A percentile compares a stretch with the other conserved stretches of the same genome.
phyloP scores from a whole-genome alignment of 768 basidiomycete species.

The Glaciozyma martinii region DNA sequence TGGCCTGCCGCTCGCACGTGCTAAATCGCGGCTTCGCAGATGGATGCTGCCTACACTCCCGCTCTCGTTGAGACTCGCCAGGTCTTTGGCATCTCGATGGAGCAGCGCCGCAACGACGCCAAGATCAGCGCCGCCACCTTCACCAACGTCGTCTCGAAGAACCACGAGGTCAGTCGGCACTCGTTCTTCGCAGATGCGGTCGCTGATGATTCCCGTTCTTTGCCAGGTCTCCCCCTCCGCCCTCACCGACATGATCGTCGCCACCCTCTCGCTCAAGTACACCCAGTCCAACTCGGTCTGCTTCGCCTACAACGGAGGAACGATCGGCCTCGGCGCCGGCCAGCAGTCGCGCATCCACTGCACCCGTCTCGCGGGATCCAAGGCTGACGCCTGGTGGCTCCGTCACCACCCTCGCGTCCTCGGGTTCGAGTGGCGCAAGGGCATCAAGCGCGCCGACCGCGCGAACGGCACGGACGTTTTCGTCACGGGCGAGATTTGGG shows the following conservation, averaged over 20 bases:
- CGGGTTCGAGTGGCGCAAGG: conserved; percentile 88
- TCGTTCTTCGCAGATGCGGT: background rate
- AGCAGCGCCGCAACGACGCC: conserved; percentile 81
- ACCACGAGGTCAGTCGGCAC: conserved; percentile 58
- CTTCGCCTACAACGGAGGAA: conserved; percentile 82
- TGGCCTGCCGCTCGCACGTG: background rate
- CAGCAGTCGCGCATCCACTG: conserved; percentile 99
- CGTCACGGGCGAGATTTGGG: conserved; percentile 64
- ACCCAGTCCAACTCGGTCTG: conserved; percentile 99
- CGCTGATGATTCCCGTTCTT: background rate
- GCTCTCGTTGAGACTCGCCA: conserved; percentile 79
- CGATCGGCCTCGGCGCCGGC: conserved; percentile 92
- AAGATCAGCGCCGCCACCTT: conserved; percentile 76
- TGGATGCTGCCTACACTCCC: conserved; percentile 76
- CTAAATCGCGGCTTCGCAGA: conserved; percentile 46
- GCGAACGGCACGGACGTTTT: conserved; percentile 97
- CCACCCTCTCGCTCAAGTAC: conserved; percentile 94
- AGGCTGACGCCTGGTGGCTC: conserved; percentile 99
- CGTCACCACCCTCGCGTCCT: conserved; percentile 93
- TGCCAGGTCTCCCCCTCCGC: conserved; percentile 64
- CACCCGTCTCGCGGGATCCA: conserved; percentile 90
- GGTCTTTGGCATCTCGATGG: conserved; percentile 83
- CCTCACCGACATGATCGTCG: conserved; percentile 84
- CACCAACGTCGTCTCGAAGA: conserved; percentile 76
- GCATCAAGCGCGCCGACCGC: conserved; percentile 94